Conservation (phyloP, 1,284 basidiomycete genomes). For the Cutaneotrichosporon sp. region DNA sequence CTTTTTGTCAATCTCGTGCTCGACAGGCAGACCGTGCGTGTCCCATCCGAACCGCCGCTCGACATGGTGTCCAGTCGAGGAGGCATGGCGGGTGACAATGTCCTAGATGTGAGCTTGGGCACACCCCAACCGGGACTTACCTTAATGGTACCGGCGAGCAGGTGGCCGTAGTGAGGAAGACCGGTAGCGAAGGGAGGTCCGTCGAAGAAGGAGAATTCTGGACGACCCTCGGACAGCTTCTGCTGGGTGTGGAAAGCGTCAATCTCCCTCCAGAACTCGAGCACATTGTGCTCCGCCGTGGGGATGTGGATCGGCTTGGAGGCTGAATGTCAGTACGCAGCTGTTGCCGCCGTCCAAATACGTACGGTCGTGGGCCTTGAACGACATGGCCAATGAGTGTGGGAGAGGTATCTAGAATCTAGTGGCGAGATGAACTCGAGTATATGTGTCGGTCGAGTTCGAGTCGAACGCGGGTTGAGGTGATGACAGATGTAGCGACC, state of each 20-base stretch:
- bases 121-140: too few relatives aligned
- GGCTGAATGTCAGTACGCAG: conserved; percentile 25
- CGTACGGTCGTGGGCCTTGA: conserved; percentile 67
- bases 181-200: conserved; percentile 98
- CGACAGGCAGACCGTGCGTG: conserved; percentile 96
- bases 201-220: conserved; percentile 91
- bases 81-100: conserved; percentile 91
- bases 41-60: conserved; percentile 98
- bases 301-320: conserved; percentile 72
- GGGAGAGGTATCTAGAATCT: neutral
- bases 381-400: conserved; percentile 54
- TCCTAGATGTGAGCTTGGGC: conserved; percentile 57
- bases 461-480: too few relatives aligned
- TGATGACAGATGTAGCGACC: too few relatives aligned
- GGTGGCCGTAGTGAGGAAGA: conserved; percentile 91
- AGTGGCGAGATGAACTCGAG: neutral
- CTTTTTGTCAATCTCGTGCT: conserved; percentile 99
- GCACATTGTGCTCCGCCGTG: conserved; percentile 86
- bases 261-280: conserved; percentile 91
- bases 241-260: conserved; percentile 95
- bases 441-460: too few relatives aligned
- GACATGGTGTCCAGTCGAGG: conserved; percentile 90
- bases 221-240: conserved; percentile 82
- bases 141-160: conserved; percentile 84
- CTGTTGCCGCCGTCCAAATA: too few relatives aligned